phyloP scores from a whole-genome alignment of 805 yeast genomes.

The Ogataea zsoltii region DNA sequence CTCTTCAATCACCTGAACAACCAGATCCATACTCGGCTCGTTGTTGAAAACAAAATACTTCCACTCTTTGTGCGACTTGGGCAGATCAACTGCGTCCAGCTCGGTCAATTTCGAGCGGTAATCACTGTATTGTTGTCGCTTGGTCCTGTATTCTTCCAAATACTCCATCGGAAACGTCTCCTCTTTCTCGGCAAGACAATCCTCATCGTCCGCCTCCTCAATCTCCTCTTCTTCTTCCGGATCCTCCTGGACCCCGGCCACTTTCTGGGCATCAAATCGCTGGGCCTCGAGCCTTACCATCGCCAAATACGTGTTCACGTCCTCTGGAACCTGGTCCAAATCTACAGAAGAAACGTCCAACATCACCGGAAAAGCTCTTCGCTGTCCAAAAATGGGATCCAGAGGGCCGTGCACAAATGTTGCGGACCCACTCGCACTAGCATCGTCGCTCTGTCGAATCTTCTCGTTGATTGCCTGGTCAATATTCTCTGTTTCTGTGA shows the following conservation, averaged over 20 bases:
- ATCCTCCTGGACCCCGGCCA: slow-evolving; percentile 8
- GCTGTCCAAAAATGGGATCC: slow-evolving; percentile 39
- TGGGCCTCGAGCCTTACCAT: slow-evolving; percentile 36
- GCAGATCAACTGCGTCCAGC: slow-evolving; percentile 35
- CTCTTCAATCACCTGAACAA: slow-evolving; percentile 38
- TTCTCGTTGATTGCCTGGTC: slow-evolving; percentile 12
- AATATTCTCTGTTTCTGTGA: slow-evolving; percentile 6
- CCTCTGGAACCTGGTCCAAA: slow-evolving; percentile 18
- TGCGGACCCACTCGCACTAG: not conserved
- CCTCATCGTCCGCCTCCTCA: slow-evolving; percentile 1
- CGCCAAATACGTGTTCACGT: slow-evolving; percentile 35
- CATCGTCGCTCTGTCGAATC: slow-evolving; percentile 9
- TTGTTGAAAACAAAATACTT: slow-evolving; percentile 38
- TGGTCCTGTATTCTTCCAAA: slow-evolving; percentile 16
- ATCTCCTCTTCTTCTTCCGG: not conserved
- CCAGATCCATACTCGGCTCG: slow-evolving; percentile 32
- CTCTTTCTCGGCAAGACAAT: not conserved
- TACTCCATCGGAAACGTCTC: slow-evolving; percentile 11
- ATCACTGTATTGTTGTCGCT: slow-evolving; percentile 19
- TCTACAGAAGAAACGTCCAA: slow-evolving; percentile 23
- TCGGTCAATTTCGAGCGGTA: slow-evolving; percentile 25
- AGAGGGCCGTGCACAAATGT: slow-evolving; percentile 32
- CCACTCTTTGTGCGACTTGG: slow-evolving; percentile 43
- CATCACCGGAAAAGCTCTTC: slow-evolving; percentile 36
- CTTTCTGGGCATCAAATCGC: slow-evolving; percentile 12